These are phyloP conservation scores for Chaetoscypha palmicola DNA, from an alignment of 2,329 filamentous ascomycete species.

Conservation along the genomic window DNA sequence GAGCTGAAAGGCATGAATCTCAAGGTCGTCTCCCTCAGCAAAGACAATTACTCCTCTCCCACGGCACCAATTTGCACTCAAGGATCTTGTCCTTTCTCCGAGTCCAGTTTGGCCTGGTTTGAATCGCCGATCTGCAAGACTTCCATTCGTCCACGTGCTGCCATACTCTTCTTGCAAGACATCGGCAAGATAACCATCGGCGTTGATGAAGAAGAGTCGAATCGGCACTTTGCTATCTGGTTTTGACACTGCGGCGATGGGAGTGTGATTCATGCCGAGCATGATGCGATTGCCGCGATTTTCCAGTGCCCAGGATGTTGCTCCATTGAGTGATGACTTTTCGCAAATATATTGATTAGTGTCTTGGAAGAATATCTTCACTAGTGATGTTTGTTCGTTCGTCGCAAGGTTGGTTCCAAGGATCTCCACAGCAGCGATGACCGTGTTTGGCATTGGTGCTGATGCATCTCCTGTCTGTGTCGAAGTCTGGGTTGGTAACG, in stretches of 20 bases:
- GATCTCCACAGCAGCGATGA: neutral
- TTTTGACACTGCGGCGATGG: neutral
- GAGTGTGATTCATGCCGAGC: neutral
- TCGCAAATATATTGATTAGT: neutral
- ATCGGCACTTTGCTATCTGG: neutral
- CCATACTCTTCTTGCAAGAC: neutral
- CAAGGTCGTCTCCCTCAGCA: neutral
- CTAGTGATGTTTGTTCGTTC: neutral
- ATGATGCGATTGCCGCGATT: constrained; percentile 4
- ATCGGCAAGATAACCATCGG: constrained; percentile 5
- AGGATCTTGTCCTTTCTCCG: neutral
- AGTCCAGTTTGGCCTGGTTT: neutral
- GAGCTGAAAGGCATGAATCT: constrained; percentile 3
- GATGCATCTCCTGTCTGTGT: constrained; percentile 3
- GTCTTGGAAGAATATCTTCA: constrained; percentile 6
- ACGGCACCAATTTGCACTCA: constrained; percentile 1
- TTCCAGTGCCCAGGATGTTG: neutral
- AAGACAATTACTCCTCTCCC: neutral
- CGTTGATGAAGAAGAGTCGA: constrained; percentile 3
- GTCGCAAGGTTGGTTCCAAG: neutral
- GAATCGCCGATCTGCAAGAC: neutral
- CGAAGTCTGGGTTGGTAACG: neutral
- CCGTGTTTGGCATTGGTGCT: neutral
- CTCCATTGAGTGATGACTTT: neutral
- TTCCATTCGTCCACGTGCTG: constrained; percentile 3